Evolutionary conservation across 2,329 filamentous ascomycete species (phyloP), one percentile per base, ranked within the genome.

Genomic region (Drechslera avenae): DNA sequence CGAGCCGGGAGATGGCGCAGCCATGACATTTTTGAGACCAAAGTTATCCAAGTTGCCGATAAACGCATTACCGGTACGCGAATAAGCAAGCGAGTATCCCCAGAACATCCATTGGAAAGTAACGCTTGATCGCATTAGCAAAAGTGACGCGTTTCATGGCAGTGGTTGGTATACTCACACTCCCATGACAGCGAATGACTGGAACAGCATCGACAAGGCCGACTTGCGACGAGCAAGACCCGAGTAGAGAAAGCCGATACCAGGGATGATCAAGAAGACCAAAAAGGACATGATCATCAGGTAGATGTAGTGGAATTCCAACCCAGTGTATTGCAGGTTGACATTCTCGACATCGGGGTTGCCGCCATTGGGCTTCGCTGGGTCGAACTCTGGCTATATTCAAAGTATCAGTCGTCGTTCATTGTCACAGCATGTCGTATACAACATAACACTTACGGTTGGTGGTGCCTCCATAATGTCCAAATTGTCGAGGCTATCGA

Each of bases 241-340:
- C 49, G 83, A 81, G 70, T 88, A 87, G 1, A 88, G 74, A 6
- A 88, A 76, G 39, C 84, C 85, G 58, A 88, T 84, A 16, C 84
- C 85, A 0, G 85, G 85, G 49, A 87, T 85, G 65, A 88, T 88
- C 42, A 87, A 71, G 80, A 83, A 87, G 46, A 87, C 84, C 46
- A 87, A 77, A 68, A 82, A 84, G 12, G 75, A 77, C 66, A 83
- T 85, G 59, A 84, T 76, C 46, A 83, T 68, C 39, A 84, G 76
- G 63, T 85, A 87, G 32, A 79, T 78, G 67, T 86, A 86, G 63
- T 87, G 79, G 71, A 78, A 85, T 65, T 87, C 83, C 48, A 79
- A 73, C 6, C 84, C 84, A 18, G 69, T 70, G 66, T 84, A 87
- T 61, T 84, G 83, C 9, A 78, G 71, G 60, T 87, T 84, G 57